Evolutionary conservation across 2,329 filamentous ascomycete genomes (phyloP).

Genomic region (Immersiporthe knoxdaviesiana): DNA sequence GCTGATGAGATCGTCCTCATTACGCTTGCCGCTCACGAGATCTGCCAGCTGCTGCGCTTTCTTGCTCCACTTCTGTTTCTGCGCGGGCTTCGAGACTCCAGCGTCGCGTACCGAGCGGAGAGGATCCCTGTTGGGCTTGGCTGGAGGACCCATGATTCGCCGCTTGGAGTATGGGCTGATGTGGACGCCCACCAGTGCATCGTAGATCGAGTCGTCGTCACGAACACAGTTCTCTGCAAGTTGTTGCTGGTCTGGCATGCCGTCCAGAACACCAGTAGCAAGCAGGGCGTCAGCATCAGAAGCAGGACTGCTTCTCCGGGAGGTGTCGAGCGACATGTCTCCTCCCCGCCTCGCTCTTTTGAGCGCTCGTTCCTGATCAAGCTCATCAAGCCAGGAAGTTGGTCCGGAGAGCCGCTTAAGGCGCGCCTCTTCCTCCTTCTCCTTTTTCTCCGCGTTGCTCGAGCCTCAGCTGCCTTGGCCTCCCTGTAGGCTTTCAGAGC

Average conservation of each 20-base stretch:
- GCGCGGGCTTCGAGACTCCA: slow-evolving; percentile 20
- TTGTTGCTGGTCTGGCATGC: slow-evolving; percentile 44
- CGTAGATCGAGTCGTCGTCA: slow-evolving; percentile 32
- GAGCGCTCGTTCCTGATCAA: slow-evolving; percentile 35
- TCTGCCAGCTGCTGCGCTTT: slow-evolving; percentile 28
- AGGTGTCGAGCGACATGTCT: slow-evolving; percentile 34
- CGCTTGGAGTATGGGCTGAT: slow-evolving; percentile 26
- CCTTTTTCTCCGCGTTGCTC: slow-evolving; percentile 39
- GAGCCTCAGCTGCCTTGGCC: slow-evolving; percentile 40
- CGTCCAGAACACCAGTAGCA: slow-evolving; percentile 47
- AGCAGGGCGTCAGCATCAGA: slow-evolving; percentile 45
- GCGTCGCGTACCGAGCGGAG: slow-evolving; percentile 28
- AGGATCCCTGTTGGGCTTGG: slow-evolving; percentile 27
- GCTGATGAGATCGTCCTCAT: slow-evolving; percentile 29
- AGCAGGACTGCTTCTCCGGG: slow-evolving; percentile 35
- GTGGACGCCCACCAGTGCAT: slow-evolving; percentile 28
- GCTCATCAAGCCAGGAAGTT: slow-evolving; percentile 28
- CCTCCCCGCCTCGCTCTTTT: slow-evolving; percentile 36
- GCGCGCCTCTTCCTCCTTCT: slow-evolving; percentile 42
- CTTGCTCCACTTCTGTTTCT: slow-evolving; percentile 25
- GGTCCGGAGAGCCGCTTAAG: slow-evolving; percentile 30
- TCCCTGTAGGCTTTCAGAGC: slow-evolving; percentile 52
- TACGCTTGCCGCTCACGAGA: slow-evolving; percentile 25
- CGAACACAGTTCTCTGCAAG: slow-evolving; percentile 41
- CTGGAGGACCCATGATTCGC: slow-evolving; percentile 27